Evolutionary conservation across 2,329 filamentous ascomycete genomes (phyloP), one percentile per base, ranked within the genome.

Genomic region (Microdochium trichocladiopsis): DNA sequence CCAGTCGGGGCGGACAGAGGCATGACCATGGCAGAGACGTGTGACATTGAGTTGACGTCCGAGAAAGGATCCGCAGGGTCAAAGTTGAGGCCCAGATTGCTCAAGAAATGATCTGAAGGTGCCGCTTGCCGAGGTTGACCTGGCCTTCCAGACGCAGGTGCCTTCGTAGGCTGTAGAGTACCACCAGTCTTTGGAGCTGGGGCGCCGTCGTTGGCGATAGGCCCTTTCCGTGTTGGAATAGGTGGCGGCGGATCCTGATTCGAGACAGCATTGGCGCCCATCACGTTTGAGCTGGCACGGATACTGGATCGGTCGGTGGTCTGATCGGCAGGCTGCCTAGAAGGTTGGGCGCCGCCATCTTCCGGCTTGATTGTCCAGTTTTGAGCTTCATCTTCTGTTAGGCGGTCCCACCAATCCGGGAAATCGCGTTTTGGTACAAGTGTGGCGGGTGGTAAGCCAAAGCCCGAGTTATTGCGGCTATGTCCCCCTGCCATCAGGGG

Each of bases 341-440:
- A 8, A 31, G 28, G 8, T 14, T 31, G 28, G 8, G 6, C 60
- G 33, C 57, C 60, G 25, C 57, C 61, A 10, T 57, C 54, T 21
- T 64, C 65, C 41, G 55, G 64, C 21, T 62, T 64, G 18, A 69
- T 52, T 16, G 68, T 64, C 64, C 69, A 69, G 57, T 66, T 69
- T 53, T 69, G 68, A 52, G 64, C 68, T 21, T 68, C 62, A 48
- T 72, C 70, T 11, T 69, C 70, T 21, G 62, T 68, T 24, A 77
- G 60, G 10, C 72, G 67, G 47, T 69, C 69, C 71, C 71, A 78
- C 72, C 72, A 78, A 53, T 72, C 75, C 50, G 62, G 67, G 37
- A 72, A 72, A 54, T 70, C 73, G 6, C 61, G 51, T 5, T 68
- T 63, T 14, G 60, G 50, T 2, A 63, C 59, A 10, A 53, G 59